Conservation (phyloP, 2,329 filamentous ascomycete genomes). For the Exophiala alcalophila region DNA sequence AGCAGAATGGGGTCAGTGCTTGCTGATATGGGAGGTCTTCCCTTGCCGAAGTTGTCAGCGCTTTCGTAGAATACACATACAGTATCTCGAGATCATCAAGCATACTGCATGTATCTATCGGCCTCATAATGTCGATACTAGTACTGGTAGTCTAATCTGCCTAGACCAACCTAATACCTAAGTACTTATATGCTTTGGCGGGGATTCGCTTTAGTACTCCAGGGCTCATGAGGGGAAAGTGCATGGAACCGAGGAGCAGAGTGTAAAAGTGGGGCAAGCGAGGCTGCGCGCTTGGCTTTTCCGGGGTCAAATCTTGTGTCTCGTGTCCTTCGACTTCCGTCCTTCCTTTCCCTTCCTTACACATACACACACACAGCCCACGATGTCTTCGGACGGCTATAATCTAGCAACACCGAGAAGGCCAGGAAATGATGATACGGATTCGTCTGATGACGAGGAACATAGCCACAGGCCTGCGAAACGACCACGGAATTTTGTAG, state of each 20-base stretch:
- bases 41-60: neutral
- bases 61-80: neutral
- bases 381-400: neutral
- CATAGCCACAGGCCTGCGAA: neutral
- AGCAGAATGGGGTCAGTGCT: neutral
- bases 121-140: too few species aligned
- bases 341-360: neutral
- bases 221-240: neutral
- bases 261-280: too few species aligned
- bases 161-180: too few species aligned
- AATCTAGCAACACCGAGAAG: neutral
- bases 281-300: neutral
- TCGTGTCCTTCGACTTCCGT: neutral
- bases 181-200: too few species aligned
- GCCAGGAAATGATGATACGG: neutral
- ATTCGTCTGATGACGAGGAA: conserved; percentile 1
- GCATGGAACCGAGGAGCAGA: too few species aligned
- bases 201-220: neutral
- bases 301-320: neutral
- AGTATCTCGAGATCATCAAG: neutral
- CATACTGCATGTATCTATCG: too few species aligned
- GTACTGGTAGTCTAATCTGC: too few species aligned
- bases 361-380: neutral
- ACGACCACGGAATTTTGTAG: neutral
- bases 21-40: conserved; percentile 3